Evolutionary conservation across 257 asterid species (phyloP), one percentile per base, ranked within the genome.

Genomic region (Sherardia arvensis): DNA sequence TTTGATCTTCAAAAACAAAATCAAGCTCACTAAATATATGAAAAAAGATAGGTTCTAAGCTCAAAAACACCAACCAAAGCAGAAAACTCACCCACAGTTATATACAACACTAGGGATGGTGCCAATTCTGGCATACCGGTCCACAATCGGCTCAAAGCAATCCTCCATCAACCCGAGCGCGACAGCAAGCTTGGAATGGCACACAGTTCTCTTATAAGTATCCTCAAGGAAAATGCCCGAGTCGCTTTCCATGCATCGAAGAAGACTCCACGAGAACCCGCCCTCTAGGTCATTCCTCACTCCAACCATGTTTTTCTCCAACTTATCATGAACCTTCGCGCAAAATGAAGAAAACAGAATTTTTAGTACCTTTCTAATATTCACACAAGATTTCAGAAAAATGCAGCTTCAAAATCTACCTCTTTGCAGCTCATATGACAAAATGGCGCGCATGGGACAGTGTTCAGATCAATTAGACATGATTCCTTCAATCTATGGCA

Each of bases 151-250:
- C 69, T 73, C 80, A 53, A 85, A 85, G 47, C 83, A 81, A 10
- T 79, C 78, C 61, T 83, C 84, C 86, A 83, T 77, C 66, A 85
- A 61, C 67, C 75, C 69, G 62, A 73, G 25, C 26, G 90, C 87
- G 58, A 85, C 75, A 5, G 76, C 84, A 48, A 85, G 90, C 73
- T 85, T 83, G 56, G 87, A 76, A 67, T 83, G 77, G 48, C 83
- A 75, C 61, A 81, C 30, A 34, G 63, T 76, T 68, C 84, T 81
- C 67, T 68, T 27, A 73, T 77, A 67, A 1, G 28, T 30, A 45
- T 79, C 79, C 2, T 71, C 77, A 34, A 69, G 26, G 27, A 43
- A 72, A 18, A 74, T 33, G 7, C 79, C 74, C 7, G 20, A 18
- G 4, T 43, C 83, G 45, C 61, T 63, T 55, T 74, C 79, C 74